Percentiles rank a stretch among this genome's conserved stretches.
Conservation (phyloP, 2,329 filamentous ascomycete genomes). For the Trichoderma koningiopsis region DNA sequence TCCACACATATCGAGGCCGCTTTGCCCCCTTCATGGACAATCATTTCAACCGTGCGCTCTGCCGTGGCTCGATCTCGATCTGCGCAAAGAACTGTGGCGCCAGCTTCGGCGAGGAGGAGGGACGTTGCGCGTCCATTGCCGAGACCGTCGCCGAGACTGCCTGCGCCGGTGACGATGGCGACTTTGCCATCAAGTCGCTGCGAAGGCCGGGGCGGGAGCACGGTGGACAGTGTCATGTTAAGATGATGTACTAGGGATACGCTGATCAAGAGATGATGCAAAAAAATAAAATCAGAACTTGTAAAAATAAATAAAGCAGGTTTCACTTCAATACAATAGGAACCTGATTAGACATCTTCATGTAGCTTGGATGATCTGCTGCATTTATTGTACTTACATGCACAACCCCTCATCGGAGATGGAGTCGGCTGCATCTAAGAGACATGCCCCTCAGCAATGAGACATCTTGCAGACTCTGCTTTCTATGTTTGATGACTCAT, state of each 20-base stretch:
- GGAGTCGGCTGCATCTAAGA: constrained; percentile 5
- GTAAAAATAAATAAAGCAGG: background rate
- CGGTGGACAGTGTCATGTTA: background rate
- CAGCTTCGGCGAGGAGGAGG: constrained; percentile 61
- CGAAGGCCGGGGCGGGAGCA: constrained; percentile 31
- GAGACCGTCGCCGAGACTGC: constrained; percentile 55
- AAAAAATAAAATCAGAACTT: background rate
- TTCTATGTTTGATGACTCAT: background rate
- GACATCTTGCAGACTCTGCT: background rate
- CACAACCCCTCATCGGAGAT: constrained; percentile 14
- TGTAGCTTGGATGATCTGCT: background rate
- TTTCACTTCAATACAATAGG: background rate
- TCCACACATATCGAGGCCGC: constrained; percentile 52
- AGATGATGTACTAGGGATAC: background rate
- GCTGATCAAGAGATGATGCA: background rate
- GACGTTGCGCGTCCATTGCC: constrained; percentile 62
- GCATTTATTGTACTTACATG: background rate
- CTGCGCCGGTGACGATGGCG: constrained; percentile 34
- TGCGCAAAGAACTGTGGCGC: constrained; percentile 60
- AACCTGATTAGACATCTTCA: background rate
- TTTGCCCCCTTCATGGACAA: constrained; percentile 43
- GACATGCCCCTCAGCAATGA: background rate
- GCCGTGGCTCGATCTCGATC: constrained; percentile 55
- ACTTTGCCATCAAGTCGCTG: constrained; percentile 34
- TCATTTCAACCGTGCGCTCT: constrained; percentile 56